phyloP scores from a whole-genome alignment of 73 alveolate species.

The Diophrys appendiculata region DNA sequence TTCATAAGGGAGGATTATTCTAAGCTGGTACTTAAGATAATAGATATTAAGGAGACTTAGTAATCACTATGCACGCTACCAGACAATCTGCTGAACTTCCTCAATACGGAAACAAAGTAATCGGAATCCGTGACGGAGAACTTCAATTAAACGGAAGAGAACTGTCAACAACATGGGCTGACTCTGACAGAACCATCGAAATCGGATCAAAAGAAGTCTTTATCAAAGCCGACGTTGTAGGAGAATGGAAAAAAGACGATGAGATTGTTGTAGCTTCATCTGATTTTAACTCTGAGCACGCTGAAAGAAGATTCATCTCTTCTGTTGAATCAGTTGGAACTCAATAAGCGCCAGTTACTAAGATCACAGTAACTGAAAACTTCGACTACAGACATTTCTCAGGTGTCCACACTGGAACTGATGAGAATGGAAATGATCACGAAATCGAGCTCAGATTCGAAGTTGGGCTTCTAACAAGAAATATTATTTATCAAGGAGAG shows the following conservation, averaged over 20 bases:
- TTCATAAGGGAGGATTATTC: conserved; percentile 60
- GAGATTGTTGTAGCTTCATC: conserved; percentile 58
- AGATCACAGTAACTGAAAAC: conserved; percentile 22
- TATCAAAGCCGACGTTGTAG: conserved; percentile 20
- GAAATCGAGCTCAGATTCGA: conserved; percentile 71
- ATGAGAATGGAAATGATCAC: conserved; percentile 24
- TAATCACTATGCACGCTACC: conserved; percentile 69
- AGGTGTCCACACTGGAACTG: conserved; percentile 26
- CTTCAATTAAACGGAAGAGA: conserved; percentile 72
- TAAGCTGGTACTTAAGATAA: conserved; percentile 71
- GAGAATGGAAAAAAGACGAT: conserved; percentile 69
- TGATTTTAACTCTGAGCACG: conserved; percentile 31
- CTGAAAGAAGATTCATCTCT: conserved; percentile 34
- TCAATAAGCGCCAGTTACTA: neutral
- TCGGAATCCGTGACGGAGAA: conserved; percentile 66
- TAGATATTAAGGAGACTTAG: conserved; percentile 59
- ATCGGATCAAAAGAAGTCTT: conserved; percentile 40
- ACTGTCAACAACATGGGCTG: conserved; percentile 71
- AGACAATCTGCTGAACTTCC: conserved; percentile 64
- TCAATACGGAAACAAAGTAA: conserved; percentile 70
- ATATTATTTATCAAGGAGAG: conserved; percentile 70
- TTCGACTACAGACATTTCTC: conserved; percentile 47
- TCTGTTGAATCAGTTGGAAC: conserved; percentile 8
- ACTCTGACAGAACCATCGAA: conserved; percentile 49
- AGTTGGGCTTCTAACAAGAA: conserved; percentile 81